phyloP scores from a whole-genome alignment of 1,139 yeast species.

The Candida freyschussii region DNA sequence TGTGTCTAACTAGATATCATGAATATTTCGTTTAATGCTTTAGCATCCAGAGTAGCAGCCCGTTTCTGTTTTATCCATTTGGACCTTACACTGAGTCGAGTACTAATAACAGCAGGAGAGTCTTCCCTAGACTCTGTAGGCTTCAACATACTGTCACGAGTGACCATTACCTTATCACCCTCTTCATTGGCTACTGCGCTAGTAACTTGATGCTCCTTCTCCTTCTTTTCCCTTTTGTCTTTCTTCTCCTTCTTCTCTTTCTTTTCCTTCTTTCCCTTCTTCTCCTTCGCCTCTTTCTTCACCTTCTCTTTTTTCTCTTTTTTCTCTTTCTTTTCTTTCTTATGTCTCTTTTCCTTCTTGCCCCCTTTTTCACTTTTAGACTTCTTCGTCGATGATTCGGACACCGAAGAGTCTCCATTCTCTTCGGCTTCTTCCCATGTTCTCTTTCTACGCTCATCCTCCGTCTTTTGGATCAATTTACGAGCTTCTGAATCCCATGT shows the following conservation, averaged over 20 bases:
- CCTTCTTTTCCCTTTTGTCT: conserved; percentile 25
- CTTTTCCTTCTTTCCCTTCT: conserved; percentile 26
- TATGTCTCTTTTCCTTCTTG: conserved; percentile 25
- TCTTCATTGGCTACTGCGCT: too few relatives aligned
- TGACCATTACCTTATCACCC: conserved; percentile 27
- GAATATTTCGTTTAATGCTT: conserved; percentile 85
- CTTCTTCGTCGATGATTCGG: conserved; percentile 28
- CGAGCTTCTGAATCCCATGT: conserved; percentile 74
- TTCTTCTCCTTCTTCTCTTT: conserved; percentile 32
- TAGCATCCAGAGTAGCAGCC: conserved; percentile 85
- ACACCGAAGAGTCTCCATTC: conserved; percentile 31
- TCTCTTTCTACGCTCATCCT: conserved; percentile 20
- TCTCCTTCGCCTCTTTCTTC: conserved; percentile 16
- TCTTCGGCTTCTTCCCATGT: conserved; percentile 24
- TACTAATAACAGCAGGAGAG: conserved; percentile 39
- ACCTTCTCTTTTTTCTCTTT: conserved; percentile 16
- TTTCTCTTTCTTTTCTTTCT: conserved; percentile 26
- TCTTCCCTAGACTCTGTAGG: conserved; percentile 32
- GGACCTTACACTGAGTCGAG: conserved; percentile 75
- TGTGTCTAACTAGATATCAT: conserved; percentile 53
- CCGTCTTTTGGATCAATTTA: conserved; percentile 26
- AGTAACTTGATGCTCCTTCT: conserved; percentile 26
- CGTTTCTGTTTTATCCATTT: conserved; percentile 84
- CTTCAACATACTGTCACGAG: conserved; percentile 37
- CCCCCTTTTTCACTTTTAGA: conserved; percentile 24